Conservation (phyloP, 495 filamentous ascomycete species). For the Neurospora pannonica region DNA sequence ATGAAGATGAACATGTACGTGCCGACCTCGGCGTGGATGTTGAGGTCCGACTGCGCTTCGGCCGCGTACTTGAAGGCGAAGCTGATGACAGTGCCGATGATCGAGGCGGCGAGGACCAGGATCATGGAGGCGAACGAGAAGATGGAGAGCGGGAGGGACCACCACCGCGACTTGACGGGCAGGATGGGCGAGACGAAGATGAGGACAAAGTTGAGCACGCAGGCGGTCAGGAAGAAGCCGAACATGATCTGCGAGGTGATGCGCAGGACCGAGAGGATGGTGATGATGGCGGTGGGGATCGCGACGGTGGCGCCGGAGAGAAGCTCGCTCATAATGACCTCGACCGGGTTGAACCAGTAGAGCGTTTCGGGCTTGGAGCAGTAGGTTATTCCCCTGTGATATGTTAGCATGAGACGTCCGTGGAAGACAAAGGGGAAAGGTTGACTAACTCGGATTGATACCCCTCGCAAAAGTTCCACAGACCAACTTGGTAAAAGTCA, state of each 20-base stretch:
- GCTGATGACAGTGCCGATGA: slow-evolving; percentile 74
- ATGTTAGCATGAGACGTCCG: not conserved
- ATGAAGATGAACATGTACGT: slow-evolving; percentile 75
- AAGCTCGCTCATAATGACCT: slow-evolving; percentile 67
- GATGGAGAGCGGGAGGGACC: slow-evolving; percentile 39
- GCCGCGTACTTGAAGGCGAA: slow-evolving; percentile 68
- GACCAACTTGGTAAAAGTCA: slow-evolving; percentile 87
- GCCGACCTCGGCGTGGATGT: slow-evolving; percentile 65
- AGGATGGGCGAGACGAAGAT: slow-evolving; percentile 28
- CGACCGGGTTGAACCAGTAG: slow-evolving; percentile 87
- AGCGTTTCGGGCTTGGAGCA: slow-evolving; percentile 60
- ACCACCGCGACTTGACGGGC: slow-evolving; percentile 36
- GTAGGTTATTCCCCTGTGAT: slow-evolving; percentile 51
- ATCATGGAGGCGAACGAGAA: slow-evolving; percentile 58
- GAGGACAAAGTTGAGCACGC: slow-evolving; percentile 57
- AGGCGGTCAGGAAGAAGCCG: slow-evolving; percentile 66
- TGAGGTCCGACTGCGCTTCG: slow-evolving; percentile 51
- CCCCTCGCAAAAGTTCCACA: slow-evolving; percentile 88
- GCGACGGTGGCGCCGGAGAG: slow-evolving; percentile 76
- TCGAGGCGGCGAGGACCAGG: slow-evolving; percentile 56
- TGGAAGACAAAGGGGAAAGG: not conserved
- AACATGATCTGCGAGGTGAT: slow-evolving; percentile 89
- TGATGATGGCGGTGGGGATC: slow-evolving; percentile 59
- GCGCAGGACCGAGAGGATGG: slow-evolving; percentile 63
- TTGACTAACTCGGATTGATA: slow-evolving; percentile 40